phyloP scores from a whole-genome alignment of 805 yeast species.

The Suhomyces canberraensis region DNA sequence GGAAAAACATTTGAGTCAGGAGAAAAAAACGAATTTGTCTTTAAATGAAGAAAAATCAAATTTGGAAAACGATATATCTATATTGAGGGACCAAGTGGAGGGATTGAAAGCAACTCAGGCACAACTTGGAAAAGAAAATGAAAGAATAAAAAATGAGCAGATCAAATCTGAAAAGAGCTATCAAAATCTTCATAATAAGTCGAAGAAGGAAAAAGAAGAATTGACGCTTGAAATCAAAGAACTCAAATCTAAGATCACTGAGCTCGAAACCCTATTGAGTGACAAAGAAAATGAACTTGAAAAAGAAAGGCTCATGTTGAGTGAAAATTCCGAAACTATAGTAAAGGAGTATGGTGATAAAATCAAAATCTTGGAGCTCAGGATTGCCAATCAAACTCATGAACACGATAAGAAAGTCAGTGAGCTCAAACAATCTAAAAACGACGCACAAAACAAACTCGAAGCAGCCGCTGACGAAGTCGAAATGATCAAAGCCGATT shows the following conservation, averaged over 20 bases:
- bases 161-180: constrained; percentile 10
- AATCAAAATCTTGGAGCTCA: constrained; percentile 41
- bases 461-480: constrained; percentile 8
- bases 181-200: constrained; percentile 12
- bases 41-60: background rate
- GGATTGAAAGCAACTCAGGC: too few relatives aligned
- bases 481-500: constrained; percentile 12
- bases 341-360: constrained; percentile 48
- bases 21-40: background rate
- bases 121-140: background rate
- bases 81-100: background rate
- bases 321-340: constrained; percentile 48
- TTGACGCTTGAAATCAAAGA: constrained; percentile 15
- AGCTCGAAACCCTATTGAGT: constrained; percentile 31
- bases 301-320: constrained; percentile 45
- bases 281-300: constrained; percentile 45
- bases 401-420: constrained; percentile 10
- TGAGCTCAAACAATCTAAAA: constrained; percentile 7
- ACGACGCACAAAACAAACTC: constrained; percentile 5
- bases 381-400: constrained; percentile 13
- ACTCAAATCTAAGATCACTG: constrained; percentile 24
- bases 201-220: constrained; percentile 16
- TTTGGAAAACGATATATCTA: background rate
- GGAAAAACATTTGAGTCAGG: background rate
- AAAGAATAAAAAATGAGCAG: constrained; percentile 1